Base-by-base conservation (phyloP, 139 green algal genomes). In the Desmodesmus armatus region DNA sequence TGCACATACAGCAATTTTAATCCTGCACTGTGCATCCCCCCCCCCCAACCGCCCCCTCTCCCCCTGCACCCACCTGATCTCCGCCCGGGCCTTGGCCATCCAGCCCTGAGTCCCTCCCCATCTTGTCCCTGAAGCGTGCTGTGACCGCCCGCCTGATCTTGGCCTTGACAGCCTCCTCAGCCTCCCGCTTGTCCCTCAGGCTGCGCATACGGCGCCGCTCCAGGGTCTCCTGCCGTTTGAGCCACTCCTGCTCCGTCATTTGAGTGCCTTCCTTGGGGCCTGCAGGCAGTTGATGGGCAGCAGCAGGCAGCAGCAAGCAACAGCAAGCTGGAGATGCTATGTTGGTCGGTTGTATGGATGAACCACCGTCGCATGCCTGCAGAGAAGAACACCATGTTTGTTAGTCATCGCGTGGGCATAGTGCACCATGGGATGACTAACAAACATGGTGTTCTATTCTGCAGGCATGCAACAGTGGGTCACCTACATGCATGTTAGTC, bases 101-200 rank as follows among this genome's bases (percentile, higher is more conserved):
- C n/a, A n/a, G n/a, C 2, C 19, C 60, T 40, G n/a, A 5, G n/a
- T 29, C 47, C 17, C 47, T 15, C 17, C 47, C 60, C 33, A 82
- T 53, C 55, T 84, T 84, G 78, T 63, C 63, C 43, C 78, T 75
- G 55, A 80, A 87, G 37, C 37, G 25, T 23, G 53, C 55, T 65
- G 47, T 80, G 23, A 81, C 53, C 1, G 69, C 81, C 51, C 81
- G 81, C 2, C 69, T 39, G 6, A 87, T 80, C 70, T 75, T 81
- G 19, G 81, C 81, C 31, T 87, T 87, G 39, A 81, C 51, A 3
- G 51, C 51, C 81, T 87, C 81, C 81, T 87, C 81, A 19, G 66
- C 66, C 17, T 85, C 80, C 6, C 80, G 65, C 80, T 85, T 85
- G 47, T 85, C 44, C n/a, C 67, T 55, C 47, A 85, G 31, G 47